These are phyloP conservation scores for Fusarium sp. DNA, from an alignment of 2,329 filamentous ascomycete species.

Conservation along the genomic window DNA sequence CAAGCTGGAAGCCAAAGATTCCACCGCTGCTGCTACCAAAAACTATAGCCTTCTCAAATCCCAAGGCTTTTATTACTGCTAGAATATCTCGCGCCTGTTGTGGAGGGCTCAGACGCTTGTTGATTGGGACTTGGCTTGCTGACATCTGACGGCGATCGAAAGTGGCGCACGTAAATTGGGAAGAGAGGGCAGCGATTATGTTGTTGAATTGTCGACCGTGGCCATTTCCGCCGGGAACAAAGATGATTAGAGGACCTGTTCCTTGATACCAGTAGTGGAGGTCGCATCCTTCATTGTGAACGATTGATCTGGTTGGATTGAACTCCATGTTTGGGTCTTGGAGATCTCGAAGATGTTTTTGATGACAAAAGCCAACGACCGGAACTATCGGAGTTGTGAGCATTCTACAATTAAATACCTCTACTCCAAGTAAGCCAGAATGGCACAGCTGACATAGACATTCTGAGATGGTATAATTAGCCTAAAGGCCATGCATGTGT, in stretches of 20 bases:
- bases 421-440: too few species aligned
- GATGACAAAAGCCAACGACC: too few species aligned
- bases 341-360: too few species aligned
- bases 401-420: too few species aligned
- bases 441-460: too few species aligned
- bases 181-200: not conserved
- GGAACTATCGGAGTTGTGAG: too few species aligned
- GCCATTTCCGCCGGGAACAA: slow-evolving; percentile 13
- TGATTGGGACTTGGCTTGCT: slow-evolving; percentile 16
- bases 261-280: slow-evolving; percentile 30
- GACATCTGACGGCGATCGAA: slow-evolving; percentile 29
- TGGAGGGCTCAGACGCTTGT: not conserved
- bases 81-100: slow-evolving; percentile 21
- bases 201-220: slow-evolving; percentile 24
- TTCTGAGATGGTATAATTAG: too few species aligned
- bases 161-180: not conserved
- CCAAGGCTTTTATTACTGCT: slow-evolving; percentile 1
- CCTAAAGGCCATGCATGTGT: too few species aligned
- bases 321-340: slow-evolving; percentile 7
- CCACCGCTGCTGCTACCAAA: slow-evolving; percentile 17
- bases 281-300: slow-evolving; percentile 13
- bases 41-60: not conserved
- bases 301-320: not conserved
- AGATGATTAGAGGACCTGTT: not conserved
- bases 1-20: slow-evolving; percentile 12